Evolutionary conservation across 139 green algal species (phyloP).

Genomic region (Chlorella sp.): DNA sequence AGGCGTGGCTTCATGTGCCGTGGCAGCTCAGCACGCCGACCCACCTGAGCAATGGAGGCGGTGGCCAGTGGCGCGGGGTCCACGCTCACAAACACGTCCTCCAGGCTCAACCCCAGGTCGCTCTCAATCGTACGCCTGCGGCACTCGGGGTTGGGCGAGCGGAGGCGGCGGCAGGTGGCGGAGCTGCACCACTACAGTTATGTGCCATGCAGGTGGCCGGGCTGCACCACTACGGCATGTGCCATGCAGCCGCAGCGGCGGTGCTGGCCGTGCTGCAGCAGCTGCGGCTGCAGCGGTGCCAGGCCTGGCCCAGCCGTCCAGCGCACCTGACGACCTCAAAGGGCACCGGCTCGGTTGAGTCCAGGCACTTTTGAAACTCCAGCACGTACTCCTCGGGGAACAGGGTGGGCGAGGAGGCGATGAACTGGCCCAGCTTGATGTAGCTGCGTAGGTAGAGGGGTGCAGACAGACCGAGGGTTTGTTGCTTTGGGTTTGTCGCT

Average conservation of each 20-base stretch:
- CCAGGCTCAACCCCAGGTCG: constrained; percentile 74
- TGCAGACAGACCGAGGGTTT: too few relatives aligned
- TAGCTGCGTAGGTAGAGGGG: constrained; percentile 55
- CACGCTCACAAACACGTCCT: constrained; percentile 85
- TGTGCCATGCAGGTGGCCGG: too few relatives aligned
- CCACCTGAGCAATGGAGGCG: constrained; percentile 89
- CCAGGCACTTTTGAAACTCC: constrained; percentile 98
- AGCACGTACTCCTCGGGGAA: constrained; percentile 96
- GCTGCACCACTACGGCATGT: too few relatives aligned
- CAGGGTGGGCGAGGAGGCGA: constrained; percentile 91
- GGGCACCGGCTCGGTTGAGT: constrained; percentile 71
- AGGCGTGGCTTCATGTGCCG: not conserved
- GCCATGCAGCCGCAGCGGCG: too few relatives aligned
- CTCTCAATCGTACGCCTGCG: constrained; percentile 48
- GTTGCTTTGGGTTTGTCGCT: too few relatives aligned
- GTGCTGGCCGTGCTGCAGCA: too few relatives aligned
- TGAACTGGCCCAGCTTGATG: constrained; percentile 95
- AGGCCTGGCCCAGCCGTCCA: not conserved
- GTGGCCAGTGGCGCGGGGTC: constrained; percentile 86
- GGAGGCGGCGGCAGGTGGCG: too few relatives aligned
- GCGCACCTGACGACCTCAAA: constrained; percentile 72
- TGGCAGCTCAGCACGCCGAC: not conserved
- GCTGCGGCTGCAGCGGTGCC: not conserved
- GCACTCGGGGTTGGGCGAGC: too few relatives aligned
- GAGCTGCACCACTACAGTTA: too few relatives aligned